A percentile compares a stretch with the other conserved stretches of the same genome.
Evolutionary conservation across 2,329 filamentous ascomycete genomes (phyloP).

Genomic region (Coleophoma eucalyptorum): DNA sequence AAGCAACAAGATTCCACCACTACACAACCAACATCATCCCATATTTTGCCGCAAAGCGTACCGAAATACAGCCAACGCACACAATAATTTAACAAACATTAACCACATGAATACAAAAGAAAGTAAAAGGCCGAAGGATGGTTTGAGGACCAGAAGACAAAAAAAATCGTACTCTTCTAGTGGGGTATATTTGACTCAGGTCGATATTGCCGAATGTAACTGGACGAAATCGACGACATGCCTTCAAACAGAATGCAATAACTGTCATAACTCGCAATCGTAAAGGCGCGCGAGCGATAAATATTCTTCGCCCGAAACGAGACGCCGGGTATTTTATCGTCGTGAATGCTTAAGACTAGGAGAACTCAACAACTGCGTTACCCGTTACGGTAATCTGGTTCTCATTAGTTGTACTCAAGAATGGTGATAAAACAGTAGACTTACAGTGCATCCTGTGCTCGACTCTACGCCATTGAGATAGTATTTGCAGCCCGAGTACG

Average conservation of each 20-base stretch:
- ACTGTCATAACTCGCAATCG: conserved; percentile 19
- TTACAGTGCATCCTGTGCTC: conserved; percentile 29
- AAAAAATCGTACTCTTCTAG: conserved; percentile 10
- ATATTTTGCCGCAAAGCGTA: conserved; percentile 7
- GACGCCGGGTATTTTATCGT: conserved; percentile 10
- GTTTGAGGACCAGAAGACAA: conserved; percentile 14
- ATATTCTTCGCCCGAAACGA: conserved; percentile 14
- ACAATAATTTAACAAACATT: conserved; percentile 28
- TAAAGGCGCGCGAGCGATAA: conserved; percentile 14
- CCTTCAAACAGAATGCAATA: conserved; percentile 11
- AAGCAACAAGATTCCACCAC: conserved; percentile 13
- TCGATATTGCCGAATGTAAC: conserved; percentile 14
- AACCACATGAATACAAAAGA: conserved; percentile 27
- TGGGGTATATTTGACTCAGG: conserved; percentile 15
- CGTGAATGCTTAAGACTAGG: conserved; percentile 17
- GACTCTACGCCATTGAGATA: conserved; percentile 23
- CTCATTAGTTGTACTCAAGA: conserved; percentile 9
- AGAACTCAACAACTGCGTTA: conserved; percentile 15
- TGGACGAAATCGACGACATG: conserved; percentile 9
- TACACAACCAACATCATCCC: conserved; percentile 17
- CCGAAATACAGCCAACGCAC: conserved; percentile 2
- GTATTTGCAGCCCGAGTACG: conserved; percentile 22
- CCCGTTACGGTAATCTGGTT: conserved; percentile 16
- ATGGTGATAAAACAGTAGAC: conserved; percentile 8
- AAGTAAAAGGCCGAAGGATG: conserved; percentile 18